These are phyloP conservation scores for Alternaria infectoria DNA, from an alignment of 2,329 filamentous ascomycete genomes.

Conservation along the genomic window DNA sequence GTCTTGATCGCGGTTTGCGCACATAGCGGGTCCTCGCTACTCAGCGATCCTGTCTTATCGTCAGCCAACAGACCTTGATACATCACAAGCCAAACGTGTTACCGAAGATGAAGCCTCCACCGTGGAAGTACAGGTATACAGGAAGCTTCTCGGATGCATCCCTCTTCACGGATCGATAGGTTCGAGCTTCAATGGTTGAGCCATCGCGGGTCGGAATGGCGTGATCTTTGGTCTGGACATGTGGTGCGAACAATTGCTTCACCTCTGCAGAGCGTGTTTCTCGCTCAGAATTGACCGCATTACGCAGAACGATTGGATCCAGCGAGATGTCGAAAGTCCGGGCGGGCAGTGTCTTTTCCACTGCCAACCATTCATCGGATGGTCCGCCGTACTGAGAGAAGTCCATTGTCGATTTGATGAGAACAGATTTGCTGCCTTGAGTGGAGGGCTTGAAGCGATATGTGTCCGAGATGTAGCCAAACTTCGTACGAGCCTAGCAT, in stretches of 20 bases:
- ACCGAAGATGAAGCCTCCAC: slow-evolving; percentile 65
- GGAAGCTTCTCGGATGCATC: slow-evolving; percentile 51
- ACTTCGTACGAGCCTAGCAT: not conserved
- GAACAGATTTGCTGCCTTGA: too few species aligned
- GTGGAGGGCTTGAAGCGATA: too few species aligned
- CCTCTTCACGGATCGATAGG: slow-evolving; percentile 52
- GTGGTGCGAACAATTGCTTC: slow-evolving; percentile 28
- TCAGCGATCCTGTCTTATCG: slow-evolving; percentile 42
- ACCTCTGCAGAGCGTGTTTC: slow-evolving; percentile 25
- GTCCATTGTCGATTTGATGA: not conserved
- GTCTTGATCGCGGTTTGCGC: slow-evolving; percentile 54
- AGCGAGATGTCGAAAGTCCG: slow-evolving; percentile 26
- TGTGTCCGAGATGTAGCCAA: not conserved
- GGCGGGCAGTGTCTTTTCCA: slow-evolving; percentile 36
- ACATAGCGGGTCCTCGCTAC: slow-evolving; percentile 61
- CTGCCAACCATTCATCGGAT: slow-evolving; percentile 42
- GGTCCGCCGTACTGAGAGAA: slow-evolving; percentile 12
- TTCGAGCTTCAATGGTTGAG: slow-evolving; percentile 53
- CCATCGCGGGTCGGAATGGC: slow-evolving; percentile 55
- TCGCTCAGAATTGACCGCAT: slow-evolving; percentile 29
- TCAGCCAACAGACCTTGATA: accelerated
- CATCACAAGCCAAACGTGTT: not conserved
- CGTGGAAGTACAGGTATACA: slow-evolving; percentile 58
- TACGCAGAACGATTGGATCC: slow-evolving; percentile 21
- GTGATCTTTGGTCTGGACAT: slow-evolving; percentile 28